Evolutionary conservation across 805 yeast genomes (phyloP), one percentile per base, ranked within the genome.

Genomic region (Candida argentea): DNA sequence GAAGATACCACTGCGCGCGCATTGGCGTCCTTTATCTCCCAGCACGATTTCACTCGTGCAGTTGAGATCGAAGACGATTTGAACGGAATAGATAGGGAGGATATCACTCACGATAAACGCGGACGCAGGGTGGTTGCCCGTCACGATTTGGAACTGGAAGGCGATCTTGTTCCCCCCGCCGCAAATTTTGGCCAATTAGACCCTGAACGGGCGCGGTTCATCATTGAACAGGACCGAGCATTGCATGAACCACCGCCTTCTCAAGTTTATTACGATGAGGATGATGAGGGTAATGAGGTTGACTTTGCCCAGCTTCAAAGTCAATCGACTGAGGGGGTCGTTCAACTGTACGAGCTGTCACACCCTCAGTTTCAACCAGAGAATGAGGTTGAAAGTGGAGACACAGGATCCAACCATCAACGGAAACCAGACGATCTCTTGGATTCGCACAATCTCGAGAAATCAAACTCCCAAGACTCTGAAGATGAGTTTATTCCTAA

Each of bases 401-500:
- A 18, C 10, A 8, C 10, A 10, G 20, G 10, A 18, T 7, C 9
- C 20, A 18, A 18, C 10, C 9, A 18, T 18, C 20, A 18, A 18
- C 7, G 10, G 20, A 18, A 18, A 10, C 20, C 20, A 10, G 20
- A 18, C 20, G 9, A 18, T 18, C 20, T 8, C 7, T 18, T 10
- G 20, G 20, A 18, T 8, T 18, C 20, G 10, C 7, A 18, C 20
- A 18, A 18, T 10, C 10, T 18, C 10, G 33, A 31, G 6, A 26
- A 25, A 3, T 42, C 33, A 19, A 28, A 24, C 6, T 34, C 28
- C 10, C 55, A 33, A 7, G 32, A 19, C 6, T 24, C 38, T 2
- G 51, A 57, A 14, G 67, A 63, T 3, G 74, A 72, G 33, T 70
- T 70, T 37, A 52, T 73, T 23, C 82, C 83, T 6, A 58, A 64